phyloP scores from a whole-genome alignment of 345 rosid species.

The Camelina laxa region DNA sequence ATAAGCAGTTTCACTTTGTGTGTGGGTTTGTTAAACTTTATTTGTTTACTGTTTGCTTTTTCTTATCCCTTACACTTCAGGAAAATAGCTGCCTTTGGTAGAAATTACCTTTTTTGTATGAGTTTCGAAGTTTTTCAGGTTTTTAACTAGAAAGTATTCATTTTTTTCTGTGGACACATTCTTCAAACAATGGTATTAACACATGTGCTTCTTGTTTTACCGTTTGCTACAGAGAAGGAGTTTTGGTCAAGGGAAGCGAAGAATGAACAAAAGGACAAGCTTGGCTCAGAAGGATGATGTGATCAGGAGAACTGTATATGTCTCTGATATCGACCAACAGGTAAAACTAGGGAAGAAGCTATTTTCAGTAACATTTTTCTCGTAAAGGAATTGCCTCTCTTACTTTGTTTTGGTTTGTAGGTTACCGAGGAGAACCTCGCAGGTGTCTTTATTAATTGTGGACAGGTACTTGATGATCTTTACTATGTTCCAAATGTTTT shows the following conservation, averaged over 20 bases:
- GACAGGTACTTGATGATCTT: conserved; percentile 60
- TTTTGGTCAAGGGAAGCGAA: conserved; percentile 73
- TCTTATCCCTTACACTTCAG: not conserved
- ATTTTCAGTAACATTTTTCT: not conserved
- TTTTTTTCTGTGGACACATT: conserved; percentile 6
- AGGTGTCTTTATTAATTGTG: conserved; percentile 77
- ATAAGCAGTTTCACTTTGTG: conserved; percentile 16
- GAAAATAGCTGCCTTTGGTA: conserved; percentile 7
- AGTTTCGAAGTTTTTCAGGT: not conserved
- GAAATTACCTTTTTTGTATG: conserved; percentile 3
- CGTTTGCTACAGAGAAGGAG: conserved; percentile 65
- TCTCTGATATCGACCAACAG: conserved; percentile 47
- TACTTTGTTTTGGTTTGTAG: conserved; percentile 44
- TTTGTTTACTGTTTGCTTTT: conserved; percentile 3
- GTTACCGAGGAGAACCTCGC: conserved; percentile 98
- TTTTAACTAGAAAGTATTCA: conserved; percentile 7
- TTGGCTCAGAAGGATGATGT: conserved; percentile 91
- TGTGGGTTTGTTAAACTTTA: not conserved
- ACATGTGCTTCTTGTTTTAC: conserved; percentile 10
- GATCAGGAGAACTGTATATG: conserved; percentile 61
- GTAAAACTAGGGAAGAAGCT: conserved; percentile 3
- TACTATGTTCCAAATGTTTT: conserved; percentile 19
- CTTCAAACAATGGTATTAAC: too few species aligned
- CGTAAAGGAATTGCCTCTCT: conserved; percentile 18
- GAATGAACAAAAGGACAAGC: conserved; percentile 79